These are phyloP conservation scores for Mediolabrus comicus DNA, from an alignment of 108 stramenopile genomes.

Conservation along the genomic window DNA sequence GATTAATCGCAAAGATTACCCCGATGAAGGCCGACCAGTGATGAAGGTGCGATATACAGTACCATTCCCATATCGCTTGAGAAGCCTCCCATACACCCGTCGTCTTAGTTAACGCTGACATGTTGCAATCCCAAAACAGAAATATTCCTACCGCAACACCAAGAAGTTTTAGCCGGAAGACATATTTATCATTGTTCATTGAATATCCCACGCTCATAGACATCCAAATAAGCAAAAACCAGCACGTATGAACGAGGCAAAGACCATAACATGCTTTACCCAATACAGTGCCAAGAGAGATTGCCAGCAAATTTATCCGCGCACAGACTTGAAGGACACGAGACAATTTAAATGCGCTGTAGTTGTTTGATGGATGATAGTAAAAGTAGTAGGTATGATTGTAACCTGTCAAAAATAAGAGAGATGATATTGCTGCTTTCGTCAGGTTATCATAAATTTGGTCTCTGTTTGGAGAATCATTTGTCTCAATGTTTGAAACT, in stretches of 20 bases:
- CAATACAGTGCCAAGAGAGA: conserved; percentile 59
- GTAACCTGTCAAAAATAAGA: conserved; percentile 88
- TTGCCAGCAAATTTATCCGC: conserved; percentile 79
- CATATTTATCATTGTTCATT: conserved; percentile 64
- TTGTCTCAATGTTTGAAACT: conserved; percentile 27
- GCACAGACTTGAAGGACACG: conserved; percentile 77
- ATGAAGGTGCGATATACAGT: conserved; percentile 72
- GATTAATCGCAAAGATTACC: conserved; percentile 79
- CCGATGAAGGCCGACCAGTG: conserved; percentile 80
- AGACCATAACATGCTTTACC: conserved; percentile 77
- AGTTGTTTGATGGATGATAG: conserved; percentile 24
- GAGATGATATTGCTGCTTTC: conserved; percentile 73
- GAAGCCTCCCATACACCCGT: background rate
- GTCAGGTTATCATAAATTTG: conserved; percentile 76
- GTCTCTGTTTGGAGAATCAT: conserved; percentile 18
- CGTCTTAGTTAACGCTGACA: conserved; percentile 38
- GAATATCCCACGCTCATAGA: conserved; percentile 46
- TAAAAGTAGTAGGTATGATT: conserved; percentile 81
- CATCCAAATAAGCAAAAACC: conserved; percentile 72
- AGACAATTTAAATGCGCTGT: conserved; percentile 44
- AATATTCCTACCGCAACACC: conserved; percentile 35
- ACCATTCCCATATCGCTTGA: conserved; percentile 68
- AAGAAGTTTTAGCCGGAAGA: conserved; percentile 70
- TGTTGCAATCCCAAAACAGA: conserved; percentile 62
- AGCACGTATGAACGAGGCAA: conserved; percentile 80